Evolutionary conservation across 306 rosid genomes (phyloP).

Genomic region (Rosa chinensis): DNA sequence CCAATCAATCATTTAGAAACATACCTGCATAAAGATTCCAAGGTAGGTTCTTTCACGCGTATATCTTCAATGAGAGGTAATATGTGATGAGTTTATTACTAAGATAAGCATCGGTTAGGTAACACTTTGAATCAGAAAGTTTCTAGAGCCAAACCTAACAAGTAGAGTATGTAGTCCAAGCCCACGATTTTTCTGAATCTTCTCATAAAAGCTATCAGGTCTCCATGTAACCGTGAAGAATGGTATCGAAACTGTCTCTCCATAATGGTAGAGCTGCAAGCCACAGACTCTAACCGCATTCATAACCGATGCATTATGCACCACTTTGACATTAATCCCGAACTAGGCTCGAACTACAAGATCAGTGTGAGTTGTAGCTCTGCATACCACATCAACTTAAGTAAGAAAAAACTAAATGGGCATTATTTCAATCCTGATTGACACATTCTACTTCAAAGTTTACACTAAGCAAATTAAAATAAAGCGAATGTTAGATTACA

Average conservation of each 20-base stretch:
- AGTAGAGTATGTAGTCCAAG: constrained; percentile 47
- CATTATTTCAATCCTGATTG: neutral
- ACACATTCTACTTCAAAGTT: neutral
- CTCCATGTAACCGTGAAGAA: constrained; percentile 82
- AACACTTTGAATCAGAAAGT: neutral
- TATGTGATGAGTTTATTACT: neutral
- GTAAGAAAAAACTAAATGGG: neutral
- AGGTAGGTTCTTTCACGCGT: constrained; percentile 87
- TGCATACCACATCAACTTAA: constrained; percentile 12
- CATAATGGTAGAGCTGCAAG: constrained; percentile 79
- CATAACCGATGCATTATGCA: constrained; percentile 89
- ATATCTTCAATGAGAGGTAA: constrained; percentile 49
- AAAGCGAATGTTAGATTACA: neutral
- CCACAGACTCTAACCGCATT: constrained; percentile 90
- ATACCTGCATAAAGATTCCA: constrained; percentile 83
- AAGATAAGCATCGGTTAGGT: neutral
- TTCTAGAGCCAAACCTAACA: constrained; percentile 53
- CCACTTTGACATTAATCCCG: constrained; percentile 62
- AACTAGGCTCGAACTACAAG: constrained; percentile 90
- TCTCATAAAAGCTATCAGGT: constrained; percentile 89
- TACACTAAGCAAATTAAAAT: neutral
- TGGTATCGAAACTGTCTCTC: constrained; percentile 81
- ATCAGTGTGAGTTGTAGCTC: constrained; percentile 84
- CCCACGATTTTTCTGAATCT: constrained; percentile 61
- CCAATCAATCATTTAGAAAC: constrained; percentile 13